phyloP scores from a whole-genome alignment of 495 filamentous ascomycete genomes.

The Margaritispora aquatica region DNA sequence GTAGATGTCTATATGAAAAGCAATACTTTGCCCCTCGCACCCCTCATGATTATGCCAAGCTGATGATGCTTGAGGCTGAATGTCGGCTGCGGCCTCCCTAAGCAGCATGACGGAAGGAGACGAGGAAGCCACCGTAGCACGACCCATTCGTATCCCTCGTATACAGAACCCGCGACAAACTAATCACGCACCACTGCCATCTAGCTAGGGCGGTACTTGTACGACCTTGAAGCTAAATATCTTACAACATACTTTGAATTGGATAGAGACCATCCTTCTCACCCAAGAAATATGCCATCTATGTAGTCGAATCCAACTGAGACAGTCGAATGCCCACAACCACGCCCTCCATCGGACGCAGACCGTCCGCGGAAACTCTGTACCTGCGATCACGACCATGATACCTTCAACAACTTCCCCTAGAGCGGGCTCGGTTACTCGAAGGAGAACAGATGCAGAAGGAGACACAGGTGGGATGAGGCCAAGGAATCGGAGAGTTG shows the following conservation, averaged over 20 bases:
- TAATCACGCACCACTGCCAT: not conserved
- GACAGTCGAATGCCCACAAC: not conserved
- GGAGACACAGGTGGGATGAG: slow-evolving; percentile 5
- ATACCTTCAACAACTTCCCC: not conserved
- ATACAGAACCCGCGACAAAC: not conserved
- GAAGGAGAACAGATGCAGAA: not conserved
- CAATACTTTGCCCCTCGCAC: not conserved
- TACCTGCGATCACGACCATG: not conserved
- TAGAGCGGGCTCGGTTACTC: not conserved
- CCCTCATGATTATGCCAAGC: not conserved
- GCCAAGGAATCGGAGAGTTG: slow-evolving; percentile 21
- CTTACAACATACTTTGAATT: too few species aligned
- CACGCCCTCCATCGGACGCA: not conserved
- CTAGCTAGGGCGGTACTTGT: not conserved
- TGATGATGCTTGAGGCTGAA: not conserved
- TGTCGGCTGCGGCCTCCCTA: not conserved
- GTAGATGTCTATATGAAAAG: too few species aligned
- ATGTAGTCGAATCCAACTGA: not conserved
- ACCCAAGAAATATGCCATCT: not conserved
- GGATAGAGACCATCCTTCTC: not conserved
- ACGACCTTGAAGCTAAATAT: too few species aligned
- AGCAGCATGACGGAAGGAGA: not conserved
- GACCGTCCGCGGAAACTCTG: not conserved
- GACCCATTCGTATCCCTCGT: not conserved
- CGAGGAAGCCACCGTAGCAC: not conserved